phyloP scores from a whole-genome alignment of 495 filamentous ascomycete genomes.

The Staphylotrichum tortipilum region DNA sequence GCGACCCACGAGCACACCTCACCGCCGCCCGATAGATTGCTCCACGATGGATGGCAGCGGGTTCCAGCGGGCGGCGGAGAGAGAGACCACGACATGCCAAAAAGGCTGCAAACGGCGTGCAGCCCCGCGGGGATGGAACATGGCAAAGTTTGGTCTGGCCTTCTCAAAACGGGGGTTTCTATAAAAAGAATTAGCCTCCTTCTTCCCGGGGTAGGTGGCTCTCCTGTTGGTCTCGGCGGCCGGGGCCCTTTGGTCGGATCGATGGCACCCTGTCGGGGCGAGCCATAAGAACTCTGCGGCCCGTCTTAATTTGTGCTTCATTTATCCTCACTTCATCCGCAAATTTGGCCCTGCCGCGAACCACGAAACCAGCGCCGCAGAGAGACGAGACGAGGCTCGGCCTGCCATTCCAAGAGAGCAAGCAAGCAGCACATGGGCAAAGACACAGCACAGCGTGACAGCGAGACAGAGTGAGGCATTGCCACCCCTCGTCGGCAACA shows the following conservation, averaged over 20 bases:
- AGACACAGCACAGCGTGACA: too few relatives aligned
- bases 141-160: slow-evolving; percentile 8
- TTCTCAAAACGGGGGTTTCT: slow-evolving; percentile 28
- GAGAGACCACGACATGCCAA: too few relatives aligned
- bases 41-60: too few relatives aligned
- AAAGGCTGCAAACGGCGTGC: too few relatives aligned
- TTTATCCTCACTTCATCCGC: slow-evolving; percentile 45
- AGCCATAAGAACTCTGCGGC: slow-evolving; percentile 26
- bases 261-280: slow-evolving; percentile 16
- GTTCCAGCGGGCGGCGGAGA: too few relatives aligned
- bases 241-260: slow-evolving; percentile 8
- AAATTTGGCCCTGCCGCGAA: slow-evolving; percentile 31
- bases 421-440: too few relatives aligned
- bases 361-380: too few relatives aligned
- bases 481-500: too few relatives aligned
- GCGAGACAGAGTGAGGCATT: too few relatives aligned
- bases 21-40: slow-evolving; percentile 11
- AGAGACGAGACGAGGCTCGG: too few relatives aligned
- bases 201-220: too few relatives aligned
- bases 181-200: slow-evolving; percentile 35
- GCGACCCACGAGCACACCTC: slow-evolving; percentile 4
- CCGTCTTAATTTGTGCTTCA: slow-evolving; percentile 39
- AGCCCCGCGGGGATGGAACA: background rate
- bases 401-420: too few relatives aligned
- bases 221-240: slow-evolving; percentile 19